Percentiles rank a stretch among this genome's conserved stretches.
phyloP scores from a whole-genome alignment of 331 rosid genomes.

The Prunus yedoensis region DNA sequence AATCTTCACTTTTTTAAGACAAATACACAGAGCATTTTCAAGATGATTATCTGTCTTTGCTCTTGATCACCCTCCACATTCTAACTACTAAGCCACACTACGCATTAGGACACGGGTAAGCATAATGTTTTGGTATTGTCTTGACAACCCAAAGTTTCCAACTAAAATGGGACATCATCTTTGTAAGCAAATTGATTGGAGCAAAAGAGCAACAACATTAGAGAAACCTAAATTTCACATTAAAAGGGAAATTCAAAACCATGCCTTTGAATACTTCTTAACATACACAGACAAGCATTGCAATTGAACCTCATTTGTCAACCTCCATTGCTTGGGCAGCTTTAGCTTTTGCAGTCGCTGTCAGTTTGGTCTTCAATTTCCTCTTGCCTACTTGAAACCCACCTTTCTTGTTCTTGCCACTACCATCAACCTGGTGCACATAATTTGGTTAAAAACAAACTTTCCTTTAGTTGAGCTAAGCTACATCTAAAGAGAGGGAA shows the following conservation, averaged over 20 bases:
- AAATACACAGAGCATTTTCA: neutral
- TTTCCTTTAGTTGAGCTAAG: neutral
- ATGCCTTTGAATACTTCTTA: slow-evolving; percentile 13
- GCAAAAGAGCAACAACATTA: neutral
- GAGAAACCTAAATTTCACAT: neutral
- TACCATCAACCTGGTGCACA: slow-evolving; percentile 63
- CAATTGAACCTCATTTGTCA: slow-evolving; percentile 57
- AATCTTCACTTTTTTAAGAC: neutral
- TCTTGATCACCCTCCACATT: neutral
- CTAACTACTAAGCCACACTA: neutral
- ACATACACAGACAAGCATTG: slow-evolving; percentile 6
- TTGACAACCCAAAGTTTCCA: no score
- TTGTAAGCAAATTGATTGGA: neutral
- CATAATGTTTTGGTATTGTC: no score
- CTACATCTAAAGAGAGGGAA: neutral
- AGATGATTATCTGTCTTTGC: neutral
- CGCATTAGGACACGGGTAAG: neutral
- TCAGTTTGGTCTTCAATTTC: slow-evolving; percentile 79
- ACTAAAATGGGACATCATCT: neutral
- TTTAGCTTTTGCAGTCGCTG: slow-evolving; percentile 70
- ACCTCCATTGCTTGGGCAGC: slow-evolving; percentile 89
- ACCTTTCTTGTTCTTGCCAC: slow-evolving; percentile 61
- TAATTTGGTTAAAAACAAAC: neutral
- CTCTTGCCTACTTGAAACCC: slow-evolving; percentile 88
- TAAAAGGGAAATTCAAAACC: neutral